phyloP scores from a whole-genome alignment of 2,329 filamentous ascomycete genomes.

The Emergomyces orientalis region DNA sequence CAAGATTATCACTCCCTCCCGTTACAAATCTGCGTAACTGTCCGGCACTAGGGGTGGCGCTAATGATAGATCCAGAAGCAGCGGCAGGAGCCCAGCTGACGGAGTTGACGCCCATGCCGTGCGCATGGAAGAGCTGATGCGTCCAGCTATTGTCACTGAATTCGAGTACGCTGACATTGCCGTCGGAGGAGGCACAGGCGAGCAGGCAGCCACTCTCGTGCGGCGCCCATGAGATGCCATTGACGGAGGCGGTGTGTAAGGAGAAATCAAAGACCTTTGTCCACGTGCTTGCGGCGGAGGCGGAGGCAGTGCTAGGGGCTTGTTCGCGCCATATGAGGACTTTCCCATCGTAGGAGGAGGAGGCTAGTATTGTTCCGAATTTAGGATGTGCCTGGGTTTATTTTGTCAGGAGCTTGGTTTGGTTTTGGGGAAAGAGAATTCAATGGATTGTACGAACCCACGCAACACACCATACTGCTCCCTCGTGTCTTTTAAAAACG shows the following conservation, averaged over 20 bases:
- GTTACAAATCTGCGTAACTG: slow-evolving; percentile 81
- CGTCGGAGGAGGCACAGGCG: slow-evolving; percentile 88
- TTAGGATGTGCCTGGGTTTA: slow-evolving; percentile 69
- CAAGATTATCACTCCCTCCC: slow-evolving; percentile 82
- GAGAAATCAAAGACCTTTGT: slow-evolving; percentile 88
- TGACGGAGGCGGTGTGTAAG: slow-evolving; percentile 90
- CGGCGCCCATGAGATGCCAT: slow-evolving; percentile 95
- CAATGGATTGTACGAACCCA: slow-evolving; percentile 49
- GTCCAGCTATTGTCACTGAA: slow-evolving; percentile 95
- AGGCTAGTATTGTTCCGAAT: slow-evolving; percentile 95
- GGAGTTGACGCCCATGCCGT: slow-evolving; percentile 88
- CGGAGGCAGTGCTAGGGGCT: slow-evolving; percentile 29
- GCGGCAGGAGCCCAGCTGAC: slow-evolving; percentile 90
- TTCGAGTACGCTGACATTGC: slow-evolving; percentile 85
- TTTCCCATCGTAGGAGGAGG: slow-evolving; percentile 92
- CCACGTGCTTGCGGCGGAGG: slow-evolving; percentile 50
- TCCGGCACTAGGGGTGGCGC: slow-evolving; percentile 53
- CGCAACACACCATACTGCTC: slow-evolving; percentile 93
- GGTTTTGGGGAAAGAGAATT: background rate
- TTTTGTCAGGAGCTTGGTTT: background rate
- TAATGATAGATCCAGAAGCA: slow-evolving; percentile 73
- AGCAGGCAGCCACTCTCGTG: slow-evolving; percentile 92
- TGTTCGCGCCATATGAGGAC: slow-evolving; percentile 98
- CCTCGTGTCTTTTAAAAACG: slow-evolving; percentile 65
- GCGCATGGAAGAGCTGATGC: slow-evolving; percentile 80